phyloP scores from a whole-genome alignment of 1,284 basidiomycete species.

The Tylopilus sp. region DNA sequence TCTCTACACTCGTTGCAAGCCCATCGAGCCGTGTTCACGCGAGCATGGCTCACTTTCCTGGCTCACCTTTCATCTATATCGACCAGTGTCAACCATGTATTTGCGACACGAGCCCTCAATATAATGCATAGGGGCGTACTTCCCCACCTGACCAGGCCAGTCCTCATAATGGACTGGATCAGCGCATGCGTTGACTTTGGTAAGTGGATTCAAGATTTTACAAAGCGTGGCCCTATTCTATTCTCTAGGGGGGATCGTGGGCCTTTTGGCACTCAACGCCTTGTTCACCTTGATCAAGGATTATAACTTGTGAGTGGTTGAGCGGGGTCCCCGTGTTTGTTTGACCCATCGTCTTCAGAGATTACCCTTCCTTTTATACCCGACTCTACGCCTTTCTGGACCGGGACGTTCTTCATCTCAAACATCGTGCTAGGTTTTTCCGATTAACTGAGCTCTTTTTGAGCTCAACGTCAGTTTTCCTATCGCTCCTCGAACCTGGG shows the following conservation, averaged over 20 bases:
- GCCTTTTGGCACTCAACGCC: constrained; percentile 87
- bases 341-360: constrained; percentile 44
- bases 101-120: constrained; percentile 64
- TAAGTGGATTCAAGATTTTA: constrained; percentile 30
- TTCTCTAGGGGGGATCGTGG: constrained; percentile 74
- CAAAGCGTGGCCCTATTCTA: constrained; percentile 1
- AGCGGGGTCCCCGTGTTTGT: neutral
- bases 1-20: constrained; percentile 69
- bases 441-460: constrained; percentile 88
- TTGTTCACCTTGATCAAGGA: constrained; percentile 89
- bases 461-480: constrained; percentile 71
- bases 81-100: constrained; percentile 41
- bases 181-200: constrained; percentile 83
- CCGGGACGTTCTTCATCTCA: constrained; percentile 83
- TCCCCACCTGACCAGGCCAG: constrained; percentile 77
- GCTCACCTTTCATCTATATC: constrained; percentile 49
- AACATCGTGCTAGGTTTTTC: constrained; percentile 94
- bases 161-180: constrained; percentile 94
- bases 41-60: constrained; percentile 72
- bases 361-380: constrained; percentile 95
- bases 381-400: constrained; percentile 90
- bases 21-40: constrained; percentile 76
- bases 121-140: constrained; percentile 83
- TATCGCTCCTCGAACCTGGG: neutral
- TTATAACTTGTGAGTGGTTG: constrained; percentile 79